Evolutionary conservation across 2,329 filamentous ascomycete genomes (phyloP), one percentile per base, ranked within the genome.

Genomic region (Aspergillus aculeatus): DNA sequence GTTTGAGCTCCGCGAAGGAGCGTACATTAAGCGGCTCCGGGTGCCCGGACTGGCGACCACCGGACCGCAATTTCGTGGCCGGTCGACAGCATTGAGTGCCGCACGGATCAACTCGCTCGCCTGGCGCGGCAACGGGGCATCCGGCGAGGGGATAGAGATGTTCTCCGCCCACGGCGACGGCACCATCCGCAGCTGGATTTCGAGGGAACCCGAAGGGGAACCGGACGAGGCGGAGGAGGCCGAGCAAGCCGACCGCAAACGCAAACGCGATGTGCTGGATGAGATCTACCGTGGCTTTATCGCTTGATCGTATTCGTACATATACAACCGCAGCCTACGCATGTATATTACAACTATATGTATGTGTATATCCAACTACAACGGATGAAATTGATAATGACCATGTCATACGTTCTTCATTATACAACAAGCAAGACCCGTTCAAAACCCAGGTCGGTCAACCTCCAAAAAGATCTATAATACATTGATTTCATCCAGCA

Each of bases 161-260:
- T 96, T 92, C 76, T 95, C 91, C 56, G 89, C 87, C 2, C 92
- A 96, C 69, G 82, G 88, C 3, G 92, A 97, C 71, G 94, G 94
- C 0, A 89, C 88, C 55, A 94, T 98, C 59, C 84, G 89, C 49
- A 85, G 85, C 4, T 97, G 94, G 92, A 82, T 83, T 66, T 89
- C 91, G 2, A 78, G 80, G 38, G 76, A 85, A 5, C 75, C 80
- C 1, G 84, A 83, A 4, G 78, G 80, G 5, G 76, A 74, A 35
- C 70, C 69, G 2, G 69, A 73, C 12, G 78, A 80, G 57, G 73
- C 72, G 60, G 80, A 82, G 35, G 78, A 83, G 23, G 78, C 81
- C n/a, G 84, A 82, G 62, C 77, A 78, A 41, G 71, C 75, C 11
- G 76, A 76, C 55, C 83, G 80, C 62, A 87, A 87, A 66, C 82